phyloP scores from a whole-genome alignment of 2,329 filamentous ascomycete genomes.

The Akanthomyces lecanii region DNA sequence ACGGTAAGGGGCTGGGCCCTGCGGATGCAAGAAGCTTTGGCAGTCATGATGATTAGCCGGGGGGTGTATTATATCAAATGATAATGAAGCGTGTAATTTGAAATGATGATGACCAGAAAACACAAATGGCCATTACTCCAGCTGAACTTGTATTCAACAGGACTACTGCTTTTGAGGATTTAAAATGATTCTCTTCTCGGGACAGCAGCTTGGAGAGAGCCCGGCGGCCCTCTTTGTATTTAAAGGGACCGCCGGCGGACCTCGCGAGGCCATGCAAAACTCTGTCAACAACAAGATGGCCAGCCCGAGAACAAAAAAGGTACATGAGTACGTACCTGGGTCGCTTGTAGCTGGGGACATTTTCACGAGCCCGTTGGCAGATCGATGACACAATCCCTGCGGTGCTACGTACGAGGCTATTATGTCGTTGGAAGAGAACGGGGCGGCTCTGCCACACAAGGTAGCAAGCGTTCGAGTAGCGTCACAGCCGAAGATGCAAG shows the following conservation, averaged over 20 bases:
- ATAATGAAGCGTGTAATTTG: slow-evolving; percentile 17
- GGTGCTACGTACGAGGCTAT: slow-evolving; percentile 17
- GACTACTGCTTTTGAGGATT: neutral
- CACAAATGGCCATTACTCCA: slow-evolving; percentile 16
- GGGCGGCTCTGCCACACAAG: slow-evolving; percentile 15
- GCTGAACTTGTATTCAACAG: slow-evolving; percentile 6
- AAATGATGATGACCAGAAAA: slow-evolving; percentile 12
- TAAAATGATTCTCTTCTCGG: slow-evolving; percentile 1
- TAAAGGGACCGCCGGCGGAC: slow-evolving; percentile 11
- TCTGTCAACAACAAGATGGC: slow-evolving; percentile 12
- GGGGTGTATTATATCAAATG: slow-evolving; percentile 6
- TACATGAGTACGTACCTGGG: slow-evolving; percentile 17
- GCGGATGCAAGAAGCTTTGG: slow-evolving; percentile 19
- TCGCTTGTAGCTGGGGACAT: slow-evolving; percentile 15
- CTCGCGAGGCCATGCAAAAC: slow-evolving; percentile 13
- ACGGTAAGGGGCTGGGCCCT: slow-evolving; percentile 56
- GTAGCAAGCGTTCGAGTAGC: slow-evolving; percentile 10
- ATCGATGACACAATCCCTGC: slow-evolving; percentile 18
- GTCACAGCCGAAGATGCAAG: neutral
- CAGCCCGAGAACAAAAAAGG: neutral
- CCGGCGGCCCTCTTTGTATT: slow-evolving; percentile 15
- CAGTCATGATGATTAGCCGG: slow-evolving; percentile 17
- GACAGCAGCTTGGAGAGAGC: neutral
- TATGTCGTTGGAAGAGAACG: slow-evolving; percentile 14
- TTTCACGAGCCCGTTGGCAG: slow-evolving; percentile 17